A percentile compares a stretch with the other conserved stretches of the same genome.
Conservation (phyloP, 306 rosid genomes). For the Clitoria ternatea region DNA sequence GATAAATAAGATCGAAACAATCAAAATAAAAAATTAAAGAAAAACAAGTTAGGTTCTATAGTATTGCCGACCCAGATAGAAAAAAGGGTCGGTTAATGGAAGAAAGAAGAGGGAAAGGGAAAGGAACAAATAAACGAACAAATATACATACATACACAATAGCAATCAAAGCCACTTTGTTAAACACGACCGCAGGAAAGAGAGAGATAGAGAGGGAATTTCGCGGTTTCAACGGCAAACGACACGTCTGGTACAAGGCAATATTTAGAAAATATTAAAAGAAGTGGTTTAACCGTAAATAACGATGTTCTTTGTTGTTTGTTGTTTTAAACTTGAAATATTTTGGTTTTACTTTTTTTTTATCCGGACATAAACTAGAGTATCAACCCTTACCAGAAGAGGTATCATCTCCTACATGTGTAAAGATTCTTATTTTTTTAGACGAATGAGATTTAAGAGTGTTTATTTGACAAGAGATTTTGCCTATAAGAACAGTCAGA, state of each 20-base stretch:
- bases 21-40: not conserved
- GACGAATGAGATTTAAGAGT: too few relatives aligned
- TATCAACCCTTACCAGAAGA: too few relatives aligned
- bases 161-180: not conserved
- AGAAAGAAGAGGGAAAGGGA: constrained; percentile 22
- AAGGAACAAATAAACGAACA: not conserved
- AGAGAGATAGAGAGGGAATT: constrained; percentile 3
- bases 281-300: not conserved
- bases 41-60: too few relatives aligned
- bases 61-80: constrained; percentile 28
- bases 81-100: constrained; percentile 30
- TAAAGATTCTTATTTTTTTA: too few relatives aligned
- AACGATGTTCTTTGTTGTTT: not conserved
- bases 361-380: too few relatives aligned
- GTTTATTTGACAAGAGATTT: too few relatives aligned
- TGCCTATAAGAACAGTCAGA: too few relatives aligned
- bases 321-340: too few relatives aligned
- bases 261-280: not conserved
- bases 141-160: not conserved
- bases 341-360: too few relatives aligned
- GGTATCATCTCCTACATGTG: too few relatives aligned
- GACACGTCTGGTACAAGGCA: not conserved
- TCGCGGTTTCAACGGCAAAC: constrained; percentile 43
- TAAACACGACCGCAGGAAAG: not conserved
- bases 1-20: too few relatives aligned